Conservation (phyloP, 2,329 filamentous ascomycete species). For the Cladosporium oxysporum region DNA sequence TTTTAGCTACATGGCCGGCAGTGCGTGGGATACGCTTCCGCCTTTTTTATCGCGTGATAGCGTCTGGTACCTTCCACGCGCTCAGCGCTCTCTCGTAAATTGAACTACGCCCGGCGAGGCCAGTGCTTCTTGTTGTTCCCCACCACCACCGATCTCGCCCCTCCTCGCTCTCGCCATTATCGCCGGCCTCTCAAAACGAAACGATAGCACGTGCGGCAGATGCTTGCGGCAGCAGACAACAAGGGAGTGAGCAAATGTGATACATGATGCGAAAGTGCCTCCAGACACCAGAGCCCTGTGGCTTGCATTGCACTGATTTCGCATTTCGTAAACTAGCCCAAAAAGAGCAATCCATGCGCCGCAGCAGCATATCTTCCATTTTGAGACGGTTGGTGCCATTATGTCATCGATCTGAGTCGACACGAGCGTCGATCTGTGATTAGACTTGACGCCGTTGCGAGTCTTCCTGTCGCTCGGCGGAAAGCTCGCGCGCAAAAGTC, state of each 20-base stretch:
- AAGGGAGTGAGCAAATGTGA: background rate
- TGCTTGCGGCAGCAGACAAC: background rate
- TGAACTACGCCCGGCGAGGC: background rate
- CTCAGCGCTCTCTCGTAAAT: background rate
- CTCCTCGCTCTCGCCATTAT: background rate
- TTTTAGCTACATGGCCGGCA: background rate
- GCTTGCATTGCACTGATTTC: background rate
- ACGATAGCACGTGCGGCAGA: background rate
- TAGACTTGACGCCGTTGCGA: constrained; percentile 16
- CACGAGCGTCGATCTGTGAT: constrained; percentile 11
- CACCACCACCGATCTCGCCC: constrained; percentile 3
- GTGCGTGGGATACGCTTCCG: constrained; percentile 1
- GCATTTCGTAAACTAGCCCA: background rate
- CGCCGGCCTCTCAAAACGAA: background rate
- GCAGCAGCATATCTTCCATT: background rate
- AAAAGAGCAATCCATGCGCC: background rate
- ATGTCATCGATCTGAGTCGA: constrained; percentile 15
- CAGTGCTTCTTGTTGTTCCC: background rate
- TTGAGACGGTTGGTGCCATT: background rate
- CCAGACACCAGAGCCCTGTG: background rate
- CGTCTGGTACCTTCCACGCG: background rate
- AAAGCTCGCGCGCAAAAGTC: background rate
- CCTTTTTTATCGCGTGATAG: background rate
- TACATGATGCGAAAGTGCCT: background rate
- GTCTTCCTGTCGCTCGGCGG: constrained; percentile 6